phyloP scores from a whole-genome alignment of 768 basidiomycete genomes.

The Amanita thiersii region DNA sequence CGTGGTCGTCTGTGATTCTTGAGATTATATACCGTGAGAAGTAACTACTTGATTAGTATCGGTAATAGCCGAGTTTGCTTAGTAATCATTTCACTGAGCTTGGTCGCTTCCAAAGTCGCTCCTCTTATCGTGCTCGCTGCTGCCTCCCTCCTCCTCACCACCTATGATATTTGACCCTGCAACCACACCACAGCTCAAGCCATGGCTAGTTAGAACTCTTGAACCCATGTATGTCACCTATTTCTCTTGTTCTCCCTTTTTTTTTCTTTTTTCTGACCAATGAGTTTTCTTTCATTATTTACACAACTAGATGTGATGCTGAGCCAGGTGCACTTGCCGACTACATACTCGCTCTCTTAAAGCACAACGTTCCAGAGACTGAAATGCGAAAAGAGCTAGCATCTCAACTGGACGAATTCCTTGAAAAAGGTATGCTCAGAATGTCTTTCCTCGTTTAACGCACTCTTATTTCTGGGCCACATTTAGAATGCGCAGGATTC shows the following conservation, averaged over 20 bases:
- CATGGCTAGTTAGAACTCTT: conserved; percentile 83
- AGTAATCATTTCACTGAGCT: not conserved
- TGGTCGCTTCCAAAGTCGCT: not conserved
- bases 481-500: conserved; percentile 60
- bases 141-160: not conserved
- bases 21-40: no score
- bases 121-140: not conserved
- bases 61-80: conserved; percentile 3
- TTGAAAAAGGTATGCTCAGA: conserved; percentile 68
- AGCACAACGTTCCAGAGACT: conserved; percentile 76
- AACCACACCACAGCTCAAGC: conserved; percentile 61
- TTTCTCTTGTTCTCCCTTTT: conserved; percentile 8
- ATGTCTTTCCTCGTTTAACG: conserved; percentile 1
- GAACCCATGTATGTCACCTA: conserved; percentile 84
- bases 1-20: conserved; percentile 35
- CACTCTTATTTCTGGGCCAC: conserved; percentile 7
- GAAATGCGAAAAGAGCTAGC: conserved; percentile 78
- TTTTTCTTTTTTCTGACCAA: conserved; percentile 13
- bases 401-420: conserved; percentile 81
- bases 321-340: conserved; percentile 91
- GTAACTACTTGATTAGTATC: conserved; percentile 9
- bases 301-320: conserved; percentile 96
- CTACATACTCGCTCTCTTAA: conserved; percentile 88
- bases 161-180: conserved; percentile 63
- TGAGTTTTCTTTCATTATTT: conserved; percentile 9